Evolutionary conservation across 2,329 filamentous ascomycete genomes (phyloP).

Genomic region (Aschersonia sp.): DNA sequence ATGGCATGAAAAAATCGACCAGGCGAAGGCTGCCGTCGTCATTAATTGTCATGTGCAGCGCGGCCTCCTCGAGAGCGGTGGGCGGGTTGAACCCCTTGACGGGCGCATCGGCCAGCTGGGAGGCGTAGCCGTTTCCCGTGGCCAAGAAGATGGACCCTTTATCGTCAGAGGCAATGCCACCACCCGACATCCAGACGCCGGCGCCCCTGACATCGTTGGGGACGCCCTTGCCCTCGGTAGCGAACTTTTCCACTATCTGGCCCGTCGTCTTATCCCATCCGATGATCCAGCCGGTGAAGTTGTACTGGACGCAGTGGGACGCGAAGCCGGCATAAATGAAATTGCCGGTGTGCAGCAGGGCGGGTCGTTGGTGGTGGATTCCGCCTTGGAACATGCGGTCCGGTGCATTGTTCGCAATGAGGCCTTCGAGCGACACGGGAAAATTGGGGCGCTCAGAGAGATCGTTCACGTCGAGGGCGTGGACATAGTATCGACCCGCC

Average conservation of each 20-base stretch:
- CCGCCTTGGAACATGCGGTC: constrained; percentile 36
- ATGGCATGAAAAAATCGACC: constrained; percentile 40
- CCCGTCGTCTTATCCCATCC: constrained; percentile 29
- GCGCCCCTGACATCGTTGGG: constrained; percentile 21
- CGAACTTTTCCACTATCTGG: constrained; percentile 21
- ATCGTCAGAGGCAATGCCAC: constrained; percentile 23
- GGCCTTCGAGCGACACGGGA: constrained; percentile 32
- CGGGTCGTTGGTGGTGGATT: constrained; percentile 35
- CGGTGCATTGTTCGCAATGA: constrained; percentile 28
- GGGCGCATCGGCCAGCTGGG: constrained; percentile 20
- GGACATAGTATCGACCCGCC: constrained; percentile 20
- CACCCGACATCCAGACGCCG: constrained; percentile 28
- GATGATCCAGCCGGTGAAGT: constrained; percentile 38
- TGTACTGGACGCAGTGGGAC: constrained; percentile 40
- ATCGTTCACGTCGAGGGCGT: constrained; percentile 23
- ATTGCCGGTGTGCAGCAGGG: constrained; percentile 27
- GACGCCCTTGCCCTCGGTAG: constrained; percentile 26
- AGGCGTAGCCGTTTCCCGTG: constrained; percentile 26
- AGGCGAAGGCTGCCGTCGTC: constrained; percentile 26
- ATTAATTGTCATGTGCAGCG: constrained; percentile 27
- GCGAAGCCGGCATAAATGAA: constrained; percentile 38
- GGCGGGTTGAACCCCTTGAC: constrained; percentile 22
- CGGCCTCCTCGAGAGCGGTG: constrained; percentile 28
- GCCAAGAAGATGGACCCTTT: constrained; percentile 23
- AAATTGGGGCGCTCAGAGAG: constrained; percentile 24